Evolutionary conservation across 371 early-diverging fungal species (phyloP), one percentile per base, ranked within the genome.

Genomic region (Mortierella sp.): DNA sequence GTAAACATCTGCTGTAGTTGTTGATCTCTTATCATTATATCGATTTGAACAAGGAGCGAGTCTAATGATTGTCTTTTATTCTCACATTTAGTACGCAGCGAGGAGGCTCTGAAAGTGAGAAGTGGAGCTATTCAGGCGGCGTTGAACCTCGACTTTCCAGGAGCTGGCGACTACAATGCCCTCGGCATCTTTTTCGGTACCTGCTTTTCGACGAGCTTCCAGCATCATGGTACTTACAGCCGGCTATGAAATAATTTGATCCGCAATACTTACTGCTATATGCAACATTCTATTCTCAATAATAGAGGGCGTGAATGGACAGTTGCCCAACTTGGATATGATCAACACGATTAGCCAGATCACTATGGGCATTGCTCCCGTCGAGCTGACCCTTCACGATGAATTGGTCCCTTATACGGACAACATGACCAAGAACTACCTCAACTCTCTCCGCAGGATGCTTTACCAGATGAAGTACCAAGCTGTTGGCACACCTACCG

Each of bases 81-180:
- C 42, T 19, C 28, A 42, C 16, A 1, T 50, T 31, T 78, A 82
- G 87, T 52, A 6, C 78, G 68, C 16, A 57, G n/a, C 13, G 87
- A 86, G 55, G 87, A 86, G 34, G 58, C 80, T 2, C 50, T 86
- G 26, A 72, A 42, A 31, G 63, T 82, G 19, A 90, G 95, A 74
- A 94, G 96, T 38, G 98, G 99, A 24, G 94, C 93, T 13, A 95
- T 99, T 74, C 97, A 97, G 84, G 96, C 95, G 21, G 99, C 96
- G 0, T 73, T 99, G 52, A 94, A 95, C 77, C 80, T 99, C 38
- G 98, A 98, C 82, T 95, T 99, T 81, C 92, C 95, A 42, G 91
- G 92, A 3, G 92, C 90, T 6, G 86, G 91, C 19, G 90, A 92
- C 34, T 98, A 96, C 88, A 90, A 90, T 47, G 90, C 91, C 1